Base-by-base conservation (phyloP, 192 early-diverging fungal genomes). In the Gamsiella multidivaricata region DNA sequence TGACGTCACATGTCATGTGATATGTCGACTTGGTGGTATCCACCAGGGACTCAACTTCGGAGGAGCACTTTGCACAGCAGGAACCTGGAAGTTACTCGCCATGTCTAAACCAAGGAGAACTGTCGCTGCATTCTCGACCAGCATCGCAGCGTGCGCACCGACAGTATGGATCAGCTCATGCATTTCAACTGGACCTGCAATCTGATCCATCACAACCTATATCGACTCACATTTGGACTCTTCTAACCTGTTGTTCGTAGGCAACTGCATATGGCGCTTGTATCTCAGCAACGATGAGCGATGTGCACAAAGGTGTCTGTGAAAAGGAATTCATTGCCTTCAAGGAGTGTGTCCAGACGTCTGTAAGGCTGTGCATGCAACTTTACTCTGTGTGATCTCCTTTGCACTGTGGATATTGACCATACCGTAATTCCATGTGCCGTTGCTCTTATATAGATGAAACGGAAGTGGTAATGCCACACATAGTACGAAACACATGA, bases 91-190 rank as follows among this genome's bases (percentile, higher is more conserved):
- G 6, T 50, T 53, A 8, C 22, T 20, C 33, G 55, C 46, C 7
- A 76, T 78, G 74, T 78, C 74, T 31, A 78, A 78, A 37, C 65
- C 74, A 58, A 61, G 61, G 49, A 61, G 67, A 32, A 69, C 74
- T 18, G 34, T 78, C 39, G 74, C 74, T 14, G 47, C 65, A 63
- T 64, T 78, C 65, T 69, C 74, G 33, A 53, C 67, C 18, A 59
- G 54, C 32, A 59, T 78, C 22, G 65, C 74, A 37, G 23, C 59
- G 20, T 78, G 74, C 53, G 54, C 65, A 0, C 25, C 74, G 18
- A 64, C 74, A 3, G 74, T 78, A 78, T 23, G 71, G n/a, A 29
- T 41, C 39, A 41, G 14, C 39, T 41, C 39, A 10, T 41, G 8
- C 39, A 14, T 41, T 41, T 41, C 39, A n/a, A n/a, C n/a, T n/a